These are phyloP conservation scores for Lasiodiplodia sp. DNA, from an alignment of 2,329 filamentous ascomycete genomes.

Conservation along the genomic window DNA sequence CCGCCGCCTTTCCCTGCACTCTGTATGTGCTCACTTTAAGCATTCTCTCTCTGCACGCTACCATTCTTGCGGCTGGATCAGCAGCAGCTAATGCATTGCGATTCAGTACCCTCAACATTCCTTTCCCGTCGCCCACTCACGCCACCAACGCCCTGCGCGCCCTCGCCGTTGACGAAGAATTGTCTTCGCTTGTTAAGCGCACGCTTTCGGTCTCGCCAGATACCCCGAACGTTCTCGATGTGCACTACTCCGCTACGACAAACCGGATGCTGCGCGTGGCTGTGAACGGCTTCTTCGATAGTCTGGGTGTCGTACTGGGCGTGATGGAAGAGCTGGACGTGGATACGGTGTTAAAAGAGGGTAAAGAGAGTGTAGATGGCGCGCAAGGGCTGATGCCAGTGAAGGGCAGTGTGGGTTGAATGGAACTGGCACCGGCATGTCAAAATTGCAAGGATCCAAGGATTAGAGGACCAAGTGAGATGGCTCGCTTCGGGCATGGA, in stretches of 20 bases:
- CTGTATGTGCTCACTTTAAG: conserved; percentile 40
- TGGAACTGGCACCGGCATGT: no score
- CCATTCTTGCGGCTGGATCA: neutral
- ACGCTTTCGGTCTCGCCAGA: conserved; percentile 64
- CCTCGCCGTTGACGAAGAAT: conserved; percentile 84
- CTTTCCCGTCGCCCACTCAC: conserved; percentile 81
- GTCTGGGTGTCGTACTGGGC: conserved; percentile 80
- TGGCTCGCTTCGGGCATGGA: neutral
- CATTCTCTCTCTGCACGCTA: neutral
- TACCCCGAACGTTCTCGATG: conserved; percentile 59
- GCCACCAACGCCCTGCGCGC: conserved; percentile 77
- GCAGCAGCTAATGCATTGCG: conserved; percentile 7
- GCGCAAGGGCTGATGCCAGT: conserved; percentile 59
- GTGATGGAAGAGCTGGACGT: conserved; percentile 91
- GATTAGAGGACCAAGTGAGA: neutral
- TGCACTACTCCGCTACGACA: conserved; percentile 85
- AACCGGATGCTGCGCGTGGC: conserved; percentile 96
- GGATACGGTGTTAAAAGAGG: conserved; percentile 71
- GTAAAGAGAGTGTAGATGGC: conserved; percentile 56
- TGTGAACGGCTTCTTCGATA: conserved; percentile 96
- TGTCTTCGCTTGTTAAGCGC: conserved; percentile 83
- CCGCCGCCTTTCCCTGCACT: conserved; percentile 46
- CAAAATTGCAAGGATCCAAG: neutral
- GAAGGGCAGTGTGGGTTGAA: conserved; percentile 18
- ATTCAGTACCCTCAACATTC: conserved; percentile 73